These are phyloP conservation scores for Odonthalia washingtoniensis DNA, from an alignment of 31 red algal species.

Conservation along the genomic window DNA sequence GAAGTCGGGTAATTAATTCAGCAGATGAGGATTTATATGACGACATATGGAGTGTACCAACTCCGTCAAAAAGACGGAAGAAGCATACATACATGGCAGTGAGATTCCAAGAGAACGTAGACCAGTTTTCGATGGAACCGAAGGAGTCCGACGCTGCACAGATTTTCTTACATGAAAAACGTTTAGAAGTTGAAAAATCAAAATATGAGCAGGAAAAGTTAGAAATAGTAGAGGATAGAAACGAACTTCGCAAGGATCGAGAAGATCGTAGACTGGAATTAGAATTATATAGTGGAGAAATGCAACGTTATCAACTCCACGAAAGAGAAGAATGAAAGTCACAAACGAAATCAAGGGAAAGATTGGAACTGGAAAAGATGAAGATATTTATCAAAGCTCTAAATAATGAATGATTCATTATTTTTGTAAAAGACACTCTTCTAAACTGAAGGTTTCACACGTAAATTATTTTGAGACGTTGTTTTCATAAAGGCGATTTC, in stretches of 20 bases:
- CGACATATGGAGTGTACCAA: no score
- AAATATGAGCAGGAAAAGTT: not conserved
- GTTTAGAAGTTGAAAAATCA: not conserved
- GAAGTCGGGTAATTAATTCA: no score
- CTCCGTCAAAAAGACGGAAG: not conserved
- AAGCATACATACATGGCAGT: not conserved
- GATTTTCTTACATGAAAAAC: not conserved
- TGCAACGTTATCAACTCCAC: no score
- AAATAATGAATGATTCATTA: not conserved
- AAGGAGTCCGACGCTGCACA: not conserved
- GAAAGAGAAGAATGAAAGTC: no score
- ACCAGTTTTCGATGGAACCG: not conserved
- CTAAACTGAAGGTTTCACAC: not conserved
- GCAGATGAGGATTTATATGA: no score
- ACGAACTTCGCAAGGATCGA: not conserved
- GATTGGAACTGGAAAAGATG: not conserved
- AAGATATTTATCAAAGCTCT: not conserved
- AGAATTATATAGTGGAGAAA: no score
- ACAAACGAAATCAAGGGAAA: not conserved
- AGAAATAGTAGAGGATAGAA: not conserved
- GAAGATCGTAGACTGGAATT: not conserved
- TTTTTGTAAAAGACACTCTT: not conserved
- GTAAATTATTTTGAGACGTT: not conserved
- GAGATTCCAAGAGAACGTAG: not conserved
- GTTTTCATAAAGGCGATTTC: not conserved